Percentiles rank a stretch among this genome's conserved stretches.
phyloP scores from a whole-genome alignment of 495 filamentous ascomycete genomes.

The Ascodesmis nigricans region DNA sequence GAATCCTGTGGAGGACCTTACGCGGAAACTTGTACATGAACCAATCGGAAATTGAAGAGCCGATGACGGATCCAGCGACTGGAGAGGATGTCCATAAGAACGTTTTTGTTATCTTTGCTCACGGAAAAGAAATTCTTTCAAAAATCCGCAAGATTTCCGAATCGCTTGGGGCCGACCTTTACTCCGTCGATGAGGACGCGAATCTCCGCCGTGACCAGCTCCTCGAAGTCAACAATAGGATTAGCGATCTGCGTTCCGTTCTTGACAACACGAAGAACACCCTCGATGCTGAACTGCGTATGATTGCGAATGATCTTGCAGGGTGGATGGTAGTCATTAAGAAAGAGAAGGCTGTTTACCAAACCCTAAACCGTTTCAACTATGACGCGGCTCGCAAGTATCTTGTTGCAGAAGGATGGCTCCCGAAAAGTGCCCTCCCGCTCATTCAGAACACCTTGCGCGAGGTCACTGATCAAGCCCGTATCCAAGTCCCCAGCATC shows the following conservation, averaged over 20 bases:
- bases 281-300: constrained; percentile 73
- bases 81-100: constrained; percentile 90
- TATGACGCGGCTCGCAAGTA: constrained; percentile 92
- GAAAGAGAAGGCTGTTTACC: constrained; percentile 98
- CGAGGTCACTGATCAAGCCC: constrained; percentile 89
- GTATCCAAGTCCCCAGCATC: constrained; percentile 84
- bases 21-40: constrained; percentile 99
- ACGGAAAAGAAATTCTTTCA: constrained; percentile 90
- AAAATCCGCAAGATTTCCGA: constrained; percentile 99
- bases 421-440: constrained; percentile 73
- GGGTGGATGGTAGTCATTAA: constrained; percentile 92
- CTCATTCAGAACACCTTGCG: constrained; percentile 86
- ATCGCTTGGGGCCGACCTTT: constrained; percentile 81
- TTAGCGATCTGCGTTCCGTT: constrained; percentile 76
- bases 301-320: constrained; percentile 70
- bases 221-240: constrained; percentile 80
- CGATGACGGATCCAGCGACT: constrained; percentile 76
- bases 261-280: constrained; percentile 91
- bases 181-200: constrained; percentile 91
- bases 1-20: constrained; percentile 88
- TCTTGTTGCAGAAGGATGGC: constrained; percentile 93
- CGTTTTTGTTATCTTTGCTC: constrained; percentile 97
- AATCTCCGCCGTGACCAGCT: constrained; percentile 86
- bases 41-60: constrained; percentile 88
- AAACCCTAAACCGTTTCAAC: constrained; percentile 85